Conservation (phyloP, 192 early-diverging fungal species). For the Phycomyces blakesleeanus region DNA sequence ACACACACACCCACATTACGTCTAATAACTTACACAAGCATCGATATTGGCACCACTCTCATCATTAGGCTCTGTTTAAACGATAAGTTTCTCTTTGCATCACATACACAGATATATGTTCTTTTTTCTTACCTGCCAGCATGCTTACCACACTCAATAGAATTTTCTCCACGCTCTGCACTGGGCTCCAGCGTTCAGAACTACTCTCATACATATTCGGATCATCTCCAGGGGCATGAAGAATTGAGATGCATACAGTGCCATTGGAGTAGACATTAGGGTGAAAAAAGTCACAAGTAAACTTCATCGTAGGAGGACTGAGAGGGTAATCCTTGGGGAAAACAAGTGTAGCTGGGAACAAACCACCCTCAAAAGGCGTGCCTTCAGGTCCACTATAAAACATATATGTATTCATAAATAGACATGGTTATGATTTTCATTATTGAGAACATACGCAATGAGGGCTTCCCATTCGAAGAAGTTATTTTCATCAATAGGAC, state of each 20-base stretch:
- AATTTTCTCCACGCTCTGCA: slow-evolving; percentile 98
- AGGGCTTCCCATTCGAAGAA: slow-evolving; percentile 88
- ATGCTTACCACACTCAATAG: slow-evolving; percentile 91
- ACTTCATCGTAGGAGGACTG: slow-evolving; percentile 93
- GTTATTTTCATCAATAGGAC: slow-evolving; percentile 78
- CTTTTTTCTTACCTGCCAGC: slow-evolving; percentile 63
- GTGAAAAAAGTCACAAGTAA: slow-evolving; percentile 93
- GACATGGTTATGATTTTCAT: slow-evolving; percentile 12
- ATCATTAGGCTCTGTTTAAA: slow-evolving; percentile 82
- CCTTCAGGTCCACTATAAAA: slow-evolving; percentile 76
- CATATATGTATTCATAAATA: slow-evolving; percentile 36
- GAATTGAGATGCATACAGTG: slow-evolving; percentile 95
- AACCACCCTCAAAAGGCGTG: slow-evolving; percentile 93
- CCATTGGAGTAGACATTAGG: slow-evolving; percentile 96
- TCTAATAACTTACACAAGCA: slow-evolving; percentile 85
- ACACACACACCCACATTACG: too few relatives aligned
- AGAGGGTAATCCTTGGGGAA: slow-evolving; percentile 97
- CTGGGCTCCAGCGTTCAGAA: slow-evolving; percentile 94
- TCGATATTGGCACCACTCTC: slow-evolving; percentile 98
- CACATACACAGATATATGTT: not conserved
- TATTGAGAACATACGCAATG: slow-evolving; percentile 58
- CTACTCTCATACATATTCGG: slow-evolving; percentile 97
- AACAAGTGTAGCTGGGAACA: slow-evolving; percentile 83
- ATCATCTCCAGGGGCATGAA: slow-evolving; percentile 97
- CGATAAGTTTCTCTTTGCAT: slow-evolving; percentile 9